Conservation (phyloP, 208 protist species). For the Wallacemonas sp. region DNA sequence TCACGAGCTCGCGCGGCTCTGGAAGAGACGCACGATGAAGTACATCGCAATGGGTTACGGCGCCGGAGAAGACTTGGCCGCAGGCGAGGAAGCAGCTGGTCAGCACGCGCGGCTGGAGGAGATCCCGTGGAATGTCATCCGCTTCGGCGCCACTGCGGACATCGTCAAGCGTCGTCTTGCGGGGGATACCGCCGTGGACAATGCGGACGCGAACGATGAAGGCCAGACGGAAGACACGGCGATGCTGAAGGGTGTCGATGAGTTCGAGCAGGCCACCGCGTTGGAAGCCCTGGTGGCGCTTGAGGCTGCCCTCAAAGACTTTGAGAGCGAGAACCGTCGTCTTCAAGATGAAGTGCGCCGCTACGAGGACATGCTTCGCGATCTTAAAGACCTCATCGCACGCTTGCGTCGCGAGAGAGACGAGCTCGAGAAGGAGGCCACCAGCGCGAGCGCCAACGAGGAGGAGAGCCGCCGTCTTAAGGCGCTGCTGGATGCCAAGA, state of each 20-base stretch:
- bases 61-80: conserved; percentile 7
- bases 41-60: conserved; percentile 61
- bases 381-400: conserved; percentile 46
- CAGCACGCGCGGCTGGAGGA: conserved; percentile 17
- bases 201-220: background rate
- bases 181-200: background rate
- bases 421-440: conserved; percentile 37
- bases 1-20: conserved; percentile 46
- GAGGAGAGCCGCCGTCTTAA: conserved; percentile 45
- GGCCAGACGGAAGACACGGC: conserved; percentile 11
- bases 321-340: conserved; percentile 64
- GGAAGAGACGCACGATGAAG: conserved; percentile 76
- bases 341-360: conserved; percentile 41
- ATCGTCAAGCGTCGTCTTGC: conserved; percentile 45
- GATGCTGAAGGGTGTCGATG: conserved; percentile 32
- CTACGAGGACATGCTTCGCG: conserved; percentile 39
- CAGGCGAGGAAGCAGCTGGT: background rate
- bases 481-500: conserved; percentile 34
- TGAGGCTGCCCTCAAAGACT: conserved; percentile 45
- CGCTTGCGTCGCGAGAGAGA: conserved; percentile 52
- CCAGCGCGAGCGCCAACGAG: conserved; percentile 23
- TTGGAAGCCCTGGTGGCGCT: conserved; percentile 53
- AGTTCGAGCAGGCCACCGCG: conserved; percentile 59
- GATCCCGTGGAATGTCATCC: conserved; percentile 54
- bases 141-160: conserved; percentile 38